Evolutionary conservation across 2,329 filamentous ascomycete species (phyloP), one percentile per base, ranked within the genome.

Genomic region (Corynespora cassiicola): DNA sequence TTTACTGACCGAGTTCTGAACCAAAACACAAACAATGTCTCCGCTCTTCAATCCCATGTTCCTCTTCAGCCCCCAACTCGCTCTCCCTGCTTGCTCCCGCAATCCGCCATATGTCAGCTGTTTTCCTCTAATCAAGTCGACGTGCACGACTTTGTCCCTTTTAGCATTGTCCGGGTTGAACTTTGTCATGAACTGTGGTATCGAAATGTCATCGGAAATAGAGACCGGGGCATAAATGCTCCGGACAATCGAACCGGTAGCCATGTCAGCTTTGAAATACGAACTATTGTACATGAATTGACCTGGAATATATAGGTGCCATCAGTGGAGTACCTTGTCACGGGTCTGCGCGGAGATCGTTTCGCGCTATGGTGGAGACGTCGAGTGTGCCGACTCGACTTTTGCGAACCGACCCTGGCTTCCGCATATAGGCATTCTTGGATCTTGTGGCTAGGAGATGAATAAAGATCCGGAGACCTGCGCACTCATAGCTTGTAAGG

Each of bases 141-240:
- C 36, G 24, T 47, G 44, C 15, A 47, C 39, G 18, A 47, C 39
- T 27, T 47, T 47, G 20, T 36, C 36, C 14, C 23, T 10, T 11
- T 14, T 21, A 4, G 44, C 44, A 32, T 43, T 47, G 31, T 47
- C 44, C 10, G 44, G 44, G 27, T 47, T 47, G 24, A 43, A 47
- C 18, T 29, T 29, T 14, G 44, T 47, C 16, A 47, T 30, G 25
- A 47, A 47, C 18, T 47, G 44, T 1, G 44, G 31, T 9, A 47
- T 39, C 6, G 44, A 43, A 10, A 47, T 37, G 12, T 47, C 39
- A 24, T 47, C 44, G 10, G 29, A 19, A 21, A 47, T 43, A 3
- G 27, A 10, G n/a, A 43, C 36, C 10, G 44, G 44, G 36, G 44
- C 21, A 30, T 31, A 43, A 4, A n/a, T 39, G 39, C 44, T 47